Percentiles rank a stretch among this genome's conserved stretches.
These are phyloP conservation scores for Esteya vermicola DNA, from an alignment of 2,329 filamentous ascomycete genomes.

Conservation along the genomic window DNA sequence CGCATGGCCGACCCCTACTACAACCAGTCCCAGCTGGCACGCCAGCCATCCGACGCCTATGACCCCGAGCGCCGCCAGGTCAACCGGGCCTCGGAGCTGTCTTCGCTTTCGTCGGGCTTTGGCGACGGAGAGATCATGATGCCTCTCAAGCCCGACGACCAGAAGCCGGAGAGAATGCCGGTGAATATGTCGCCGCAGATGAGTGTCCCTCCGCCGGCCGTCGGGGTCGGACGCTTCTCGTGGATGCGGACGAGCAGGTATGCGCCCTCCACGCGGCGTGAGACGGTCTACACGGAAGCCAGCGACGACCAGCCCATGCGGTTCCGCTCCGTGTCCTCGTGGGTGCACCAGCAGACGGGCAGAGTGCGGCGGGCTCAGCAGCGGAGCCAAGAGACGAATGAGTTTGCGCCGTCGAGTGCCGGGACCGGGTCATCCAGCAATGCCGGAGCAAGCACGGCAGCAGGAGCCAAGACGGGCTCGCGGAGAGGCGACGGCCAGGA, in stretches of 20 bases:
- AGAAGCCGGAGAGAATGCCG: slow-evolving; percentile 1
- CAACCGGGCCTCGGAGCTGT: slow-evolving; percentile 34
- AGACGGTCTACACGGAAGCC: slow-evolving; percentile 37
- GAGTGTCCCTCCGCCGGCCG: not conserved
- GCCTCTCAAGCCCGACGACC: too few species aligned
- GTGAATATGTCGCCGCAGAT: not conserved
- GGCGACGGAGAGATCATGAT: slow-evolving; percentile 41
- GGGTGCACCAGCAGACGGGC: slow-evolving; percentile 50
- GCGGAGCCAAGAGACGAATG: slow-evolving; percentile 11
- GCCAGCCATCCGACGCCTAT: slow-evolving; percentile 21
- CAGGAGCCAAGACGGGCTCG: too few species aligned
- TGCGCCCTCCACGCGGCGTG: slow-evolving; percentile 18
- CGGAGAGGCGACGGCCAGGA: too few species aligned
- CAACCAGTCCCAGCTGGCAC: slow-evolving; percentile 23
- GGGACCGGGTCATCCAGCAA: too few species aligned
- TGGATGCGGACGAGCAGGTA: slow-evolving; percentile 7
- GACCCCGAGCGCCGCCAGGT: slow-evolving; percentile 19
- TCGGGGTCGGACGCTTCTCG: slow-evolving; percentile 9
- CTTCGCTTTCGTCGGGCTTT: slow-evolving; percentile 50
- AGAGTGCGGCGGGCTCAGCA: slow-evolving; percentile 34
- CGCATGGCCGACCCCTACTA: slow-evolving; percentile 22
- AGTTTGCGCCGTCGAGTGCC: too few species aligned
- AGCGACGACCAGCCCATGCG: slow-evolving; percentile 39
- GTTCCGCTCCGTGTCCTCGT: slow-evolving; percentile 45
- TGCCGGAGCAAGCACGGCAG: too few species aligned